Evolutionary conservation across 148 eudicot genomes (phyloP).

Genomic region (Bassia scoparia): DNA sequence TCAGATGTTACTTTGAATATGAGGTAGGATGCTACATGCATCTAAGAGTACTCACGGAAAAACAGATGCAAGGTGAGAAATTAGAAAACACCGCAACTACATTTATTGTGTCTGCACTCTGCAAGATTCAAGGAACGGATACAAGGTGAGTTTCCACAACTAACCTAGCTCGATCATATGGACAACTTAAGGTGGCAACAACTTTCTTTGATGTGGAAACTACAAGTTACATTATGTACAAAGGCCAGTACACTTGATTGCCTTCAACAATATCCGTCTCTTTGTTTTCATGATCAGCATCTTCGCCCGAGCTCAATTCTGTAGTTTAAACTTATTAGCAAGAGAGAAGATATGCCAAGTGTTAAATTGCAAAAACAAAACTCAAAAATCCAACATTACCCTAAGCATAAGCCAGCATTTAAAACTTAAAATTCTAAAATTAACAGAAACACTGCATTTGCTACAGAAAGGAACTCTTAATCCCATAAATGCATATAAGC

Average conservation of each 20-base stretch:
- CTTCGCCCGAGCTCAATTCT: conserved; percentile 12
- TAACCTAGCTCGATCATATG: conserved; percentile 12
- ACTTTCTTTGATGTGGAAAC: conserved; percentile 21
- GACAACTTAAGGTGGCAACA: conserved; percentile 1
- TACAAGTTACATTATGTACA: conserved; percentile 27
- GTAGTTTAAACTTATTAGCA: conserved; percentile 6
- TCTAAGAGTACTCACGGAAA: too few species aligned
- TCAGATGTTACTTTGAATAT: too few species aligned
- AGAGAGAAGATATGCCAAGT: not conserved
- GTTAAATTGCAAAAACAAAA: not conserved
- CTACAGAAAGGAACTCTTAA: not conserved
- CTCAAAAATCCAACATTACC: not conserved
- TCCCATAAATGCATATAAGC: not conserved
- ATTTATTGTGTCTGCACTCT: not conserved
- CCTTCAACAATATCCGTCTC: not conserved
- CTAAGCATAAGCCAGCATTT: not conserved
- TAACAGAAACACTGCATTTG: not conserved
- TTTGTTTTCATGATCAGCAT: not conserved
- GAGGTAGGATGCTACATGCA: too few species aligned
- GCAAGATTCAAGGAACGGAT: not conserved
- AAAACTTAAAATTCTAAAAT: not conserved
- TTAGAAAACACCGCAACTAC: not conserved
- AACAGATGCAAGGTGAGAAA: too few species aligned
- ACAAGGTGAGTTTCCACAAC: conserved; percentile 19
- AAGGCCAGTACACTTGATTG: conserved; percentile 20